Evolutionary conservation across 495 filamentous ascomycete genomes (phyloP), one percentile per base, ranked within the genome.

Genomic region (Tetracladium setigerum): DNA sequence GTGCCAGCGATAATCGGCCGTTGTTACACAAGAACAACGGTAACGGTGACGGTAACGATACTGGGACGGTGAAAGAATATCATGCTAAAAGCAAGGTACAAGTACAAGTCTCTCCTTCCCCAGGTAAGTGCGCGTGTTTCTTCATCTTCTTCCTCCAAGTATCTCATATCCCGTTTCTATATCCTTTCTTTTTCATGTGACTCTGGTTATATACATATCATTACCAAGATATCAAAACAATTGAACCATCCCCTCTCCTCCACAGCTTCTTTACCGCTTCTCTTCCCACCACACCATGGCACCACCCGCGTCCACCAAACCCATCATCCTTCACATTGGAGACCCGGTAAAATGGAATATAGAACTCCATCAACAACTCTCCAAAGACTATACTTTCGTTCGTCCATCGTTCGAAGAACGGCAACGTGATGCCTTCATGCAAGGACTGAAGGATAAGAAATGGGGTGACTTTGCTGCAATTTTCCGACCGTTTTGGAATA

Each of bases 401-500:
- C 72, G 74, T 45, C 72, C 78, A 17, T 58, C 64, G 34, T 41
- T 65, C 33, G 58, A 66, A n/a, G 68, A 81, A 53, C 73, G 73
- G 0, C 55, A 72, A 41, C 67, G 83, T 4, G 55, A 59, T 34
- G 80, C 71, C 37, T 86, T 90, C 63, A 76, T 76, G 35, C 61
- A 67, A 7, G 84, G 77, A 5, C 65, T 90, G 38, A 70, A 73
- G 48, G 78, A 83, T 50, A 67, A 62, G 27, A 69, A 70, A 55
- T 90, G 82, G 72, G 85, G 85, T 4, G 68, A 86, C 50, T 89
- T 90, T 57, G 63, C 70, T 14, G 86, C 81, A 22, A 82, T 87
- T 50, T 83, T 87, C 59, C 73, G 84, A 15, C 85, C 84, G 0
- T 87, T 85, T 58, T 89, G 83, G 84, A 84, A 84, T 42, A 86